Base-by-base conservation (phyloP, 352 stramenopile species). In the Phytopythium cucurbitacearum region DNA sequence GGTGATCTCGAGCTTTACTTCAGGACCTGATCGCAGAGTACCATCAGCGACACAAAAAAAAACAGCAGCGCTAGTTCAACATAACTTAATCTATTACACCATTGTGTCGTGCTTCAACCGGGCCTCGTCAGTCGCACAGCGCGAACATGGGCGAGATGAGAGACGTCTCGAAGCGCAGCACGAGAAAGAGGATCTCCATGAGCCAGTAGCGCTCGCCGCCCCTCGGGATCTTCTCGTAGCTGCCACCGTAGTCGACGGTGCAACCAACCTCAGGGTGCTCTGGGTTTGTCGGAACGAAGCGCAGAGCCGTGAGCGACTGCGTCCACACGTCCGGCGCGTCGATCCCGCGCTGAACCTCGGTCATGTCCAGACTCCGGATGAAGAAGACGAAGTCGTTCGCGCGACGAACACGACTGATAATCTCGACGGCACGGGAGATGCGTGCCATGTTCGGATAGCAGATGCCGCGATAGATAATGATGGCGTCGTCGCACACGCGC, bases 171-270 rank as follows among this genome's bases (percentile, higher is more conserved):
- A 76, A 82, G 35, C 72, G 72, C n/a, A 82, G 64, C 46, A 77
- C 69, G 34, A 82, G 49, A 57, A 80, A 82, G 33, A 80, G 48
- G 49, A 77, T 62, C 48, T 82, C 72, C 72, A 82, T 82, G 61
- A 82, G 66, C 72, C 72, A 82, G 53, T 82, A 75, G 51, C 67
- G 64, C 39, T 74, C 61, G 40, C 66, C 67, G 8, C 60, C 61
- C 16, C 58, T 64, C 15, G 69, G 64, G 40, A 79, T 67, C 33
- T 76, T 77, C 2, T 59, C 49, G 48, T 77, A 80, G 55, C 70
- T 64, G 33, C 72, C 72, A 21, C 66, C 72, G 40, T 70, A 80
- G 50, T 75, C 63, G 44, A 82, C 56, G 11, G 62, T 62, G 40
- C 72, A 82, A 15, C 72, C 72, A 6, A 57, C 40, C 16, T 69